Base-by-base conservation (phyloP, 148 eudicot species). In the Amaranthus palmeri region DNA sequence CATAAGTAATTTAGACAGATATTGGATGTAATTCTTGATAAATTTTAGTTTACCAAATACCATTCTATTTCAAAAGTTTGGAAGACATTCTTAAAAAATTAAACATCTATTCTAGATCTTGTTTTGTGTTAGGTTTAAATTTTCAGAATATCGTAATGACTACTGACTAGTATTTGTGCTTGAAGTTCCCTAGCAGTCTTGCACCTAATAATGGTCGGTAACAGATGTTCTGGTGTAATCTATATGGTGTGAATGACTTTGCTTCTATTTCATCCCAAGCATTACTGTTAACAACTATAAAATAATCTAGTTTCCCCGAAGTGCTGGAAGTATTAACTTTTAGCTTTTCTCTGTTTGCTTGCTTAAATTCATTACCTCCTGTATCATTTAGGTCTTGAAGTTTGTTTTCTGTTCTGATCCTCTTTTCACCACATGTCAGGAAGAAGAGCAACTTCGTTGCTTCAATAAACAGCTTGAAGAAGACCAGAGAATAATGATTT, bases 381-480 rank as follows among this genome's bases (percentile, higher is more conserved):
- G 3, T 68, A 42, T n/a, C 42, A 42, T 25, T 25, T 25, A 68
- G 50, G 5, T 61, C 55, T 57, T 44, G 52, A 42, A 12, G 57
- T 59, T 7, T 54, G 36, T 61, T 8, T 56, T 54, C 46, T 36
- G 5, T 53, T 50, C 41, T 74, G 12, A 44, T 41, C 12, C 13
- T 60, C 61, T 63, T 74, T 48, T 67, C 61, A 48, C 15, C 44
- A 44, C 74, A 55, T 83, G 42, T 70, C 87, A 95, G 99, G 99
- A 95, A 82, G 99, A 95, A 61, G 96, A 92, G 62, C 76, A 77
- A 36, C 90, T 90, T 76, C 85, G 74, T 72, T 87, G 83, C 81
- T 92, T 95, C 77, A 92, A 87, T 76, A 91, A 95, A 74, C 99
- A 95, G 78, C 83, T 95, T 75, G 97, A 95, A 77, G 99, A 92